Percentiles rank a stretch among this genome's conserved stretches.
These are phyloP conservation scores for Pseudohyphozyma bogoriensis DNA, from an alignment of 768 basidiomycete species.

Conservation along the genomic window DNA sequence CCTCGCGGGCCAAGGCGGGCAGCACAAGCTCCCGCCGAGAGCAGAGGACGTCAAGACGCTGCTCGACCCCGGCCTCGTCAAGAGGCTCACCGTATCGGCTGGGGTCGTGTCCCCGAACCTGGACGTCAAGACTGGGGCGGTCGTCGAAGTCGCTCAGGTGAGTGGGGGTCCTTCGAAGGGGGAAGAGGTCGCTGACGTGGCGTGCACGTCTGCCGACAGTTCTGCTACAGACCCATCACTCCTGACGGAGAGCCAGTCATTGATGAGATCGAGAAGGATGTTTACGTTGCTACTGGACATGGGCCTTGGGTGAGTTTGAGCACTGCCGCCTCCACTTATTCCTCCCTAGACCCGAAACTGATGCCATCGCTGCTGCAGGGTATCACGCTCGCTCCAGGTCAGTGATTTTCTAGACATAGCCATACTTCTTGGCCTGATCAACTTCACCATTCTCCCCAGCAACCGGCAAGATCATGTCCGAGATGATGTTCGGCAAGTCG, in stretches of 20 bases:
- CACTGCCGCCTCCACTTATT: too few species aligned
- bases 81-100: conserved; percentile 11
- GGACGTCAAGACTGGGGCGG: conserved; percentile 20
- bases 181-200: neutral
- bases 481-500: neutral
- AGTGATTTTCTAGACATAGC: neutral
- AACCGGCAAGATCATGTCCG: conserved; percentile 14
- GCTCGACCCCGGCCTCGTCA: conserved; percentile 5
- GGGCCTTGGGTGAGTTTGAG: conserved; percentile 41
- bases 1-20: too few species aligned
- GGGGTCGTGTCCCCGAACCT: conserved; percentile 11
- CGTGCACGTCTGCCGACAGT: too few species aligned
- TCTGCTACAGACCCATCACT: conserved; percentile 41
- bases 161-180: neutral
- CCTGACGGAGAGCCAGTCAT: conserved; percentile 38
- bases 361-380: neutral
- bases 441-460: neutral
- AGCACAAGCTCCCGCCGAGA: conserved; percentile 8
- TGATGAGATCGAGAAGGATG: conserved; percentile 33
- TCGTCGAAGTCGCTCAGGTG: conserved; percentile 13
- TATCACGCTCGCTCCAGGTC: conserved; percentile 17
- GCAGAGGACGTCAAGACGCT: conserved; percentile 18
- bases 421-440: neutral
- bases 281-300: conserved; percentile 39
- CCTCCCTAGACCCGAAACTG: neutral